These are phyloP conservation scores for Cladosporium colombiae DNA, from an alignment of 2,329 filamentous ascomycete species.

Conservation along the genomic window DNA sequence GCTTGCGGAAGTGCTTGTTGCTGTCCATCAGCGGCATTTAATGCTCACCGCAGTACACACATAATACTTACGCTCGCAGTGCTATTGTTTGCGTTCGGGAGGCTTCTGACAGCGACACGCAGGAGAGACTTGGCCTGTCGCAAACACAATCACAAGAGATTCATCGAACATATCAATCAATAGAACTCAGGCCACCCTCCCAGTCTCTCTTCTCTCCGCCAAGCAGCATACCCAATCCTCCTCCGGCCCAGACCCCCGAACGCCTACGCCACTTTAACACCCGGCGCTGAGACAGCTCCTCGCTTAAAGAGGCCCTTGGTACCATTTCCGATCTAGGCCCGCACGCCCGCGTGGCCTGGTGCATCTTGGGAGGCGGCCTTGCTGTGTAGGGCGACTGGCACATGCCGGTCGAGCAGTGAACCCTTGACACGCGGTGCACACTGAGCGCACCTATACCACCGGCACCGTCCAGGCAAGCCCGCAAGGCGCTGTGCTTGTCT, in stretches of 20 bases:
- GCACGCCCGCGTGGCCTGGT: slow-evolving; percentile 2
- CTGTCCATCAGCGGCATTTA: not conserved
- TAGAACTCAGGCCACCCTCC: not conserved
- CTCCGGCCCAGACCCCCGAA: slow-evolving; percentile 8
- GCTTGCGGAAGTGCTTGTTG: slow-evolving; percentile 13
- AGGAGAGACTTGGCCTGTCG: not conserved
- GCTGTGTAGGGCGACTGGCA: slow-evolving; percentile 17
- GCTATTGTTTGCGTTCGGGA: not conserved
- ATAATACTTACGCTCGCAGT: not conserved
- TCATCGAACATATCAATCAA: not conserved
- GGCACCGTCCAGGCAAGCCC: not conserved
- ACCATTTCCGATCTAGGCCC: slow-evolving; percentile 10
- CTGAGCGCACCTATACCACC: not conserved
- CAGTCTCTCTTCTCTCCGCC: not conserved
- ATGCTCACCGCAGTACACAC: not conserved
- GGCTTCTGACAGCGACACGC: not conserved
- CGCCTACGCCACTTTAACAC: not conserved
- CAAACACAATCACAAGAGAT: not conserved
- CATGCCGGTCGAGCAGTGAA: slow-evolving; percentile 11
- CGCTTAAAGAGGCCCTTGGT: slow-evolving; percentile 12
- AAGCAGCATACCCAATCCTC: not conserved
- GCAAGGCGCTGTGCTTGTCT: not conserved
- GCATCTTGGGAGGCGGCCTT: slow-evolving; percentile 11
- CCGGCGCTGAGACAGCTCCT: slow-evolving; percentile 8
- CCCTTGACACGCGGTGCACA: slow-evolving; percentile 4